phyloP scores from a whole-genome alignment of 2,329 filamentous ascomycete species.

The Bipolaris gigantea region DNA sequence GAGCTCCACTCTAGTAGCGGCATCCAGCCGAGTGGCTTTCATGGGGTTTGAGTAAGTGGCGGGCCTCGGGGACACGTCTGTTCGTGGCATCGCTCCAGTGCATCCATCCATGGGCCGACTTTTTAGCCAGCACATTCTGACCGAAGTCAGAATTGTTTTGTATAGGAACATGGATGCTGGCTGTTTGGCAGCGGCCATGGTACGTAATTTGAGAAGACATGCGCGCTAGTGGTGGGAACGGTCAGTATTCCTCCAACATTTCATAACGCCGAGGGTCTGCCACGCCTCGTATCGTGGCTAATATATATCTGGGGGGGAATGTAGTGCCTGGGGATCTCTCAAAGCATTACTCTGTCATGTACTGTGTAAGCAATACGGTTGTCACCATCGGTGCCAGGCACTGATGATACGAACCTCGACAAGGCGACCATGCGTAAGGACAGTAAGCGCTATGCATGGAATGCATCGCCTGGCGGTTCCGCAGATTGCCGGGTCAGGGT shows the following conservation, averaged over 20 bases:
- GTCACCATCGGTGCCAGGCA: too few relatives aligned
- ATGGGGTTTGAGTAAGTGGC: background rate
- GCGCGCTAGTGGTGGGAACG: too few relatives aligned
- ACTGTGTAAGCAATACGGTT: too few relatives aligned
- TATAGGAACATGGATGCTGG: background rate
- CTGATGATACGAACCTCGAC: too few relatives aligned
- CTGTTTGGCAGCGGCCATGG: background rate
- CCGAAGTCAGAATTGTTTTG: background rate
- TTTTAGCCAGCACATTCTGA: background rate
- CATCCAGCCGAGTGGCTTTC: background rate
- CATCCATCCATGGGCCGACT: background rate
- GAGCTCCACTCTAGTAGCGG: background rate
- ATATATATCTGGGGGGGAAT: background rate
- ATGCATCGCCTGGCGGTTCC: background rate
- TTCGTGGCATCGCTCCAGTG: conserved; percentile 1
- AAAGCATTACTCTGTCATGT: background rate
- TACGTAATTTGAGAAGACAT: too few relatives aligned
- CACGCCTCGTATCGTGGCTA: background rate
- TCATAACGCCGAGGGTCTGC: too few relatives aligned
- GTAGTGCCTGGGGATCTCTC: background rate
- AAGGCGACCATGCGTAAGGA: too few relatives aligned
- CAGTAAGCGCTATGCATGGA: background rate
- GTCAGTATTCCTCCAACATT: too few relatives aligned
- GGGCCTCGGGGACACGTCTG: conserved; percentile 1
- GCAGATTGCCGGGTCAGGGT: background rate